Percentiles rank a stretch among this genome's conserved stretches.
Conservation (phyloP, 2,329 filamentous ascomycete species). For the Tothia fuscella region DNA sequence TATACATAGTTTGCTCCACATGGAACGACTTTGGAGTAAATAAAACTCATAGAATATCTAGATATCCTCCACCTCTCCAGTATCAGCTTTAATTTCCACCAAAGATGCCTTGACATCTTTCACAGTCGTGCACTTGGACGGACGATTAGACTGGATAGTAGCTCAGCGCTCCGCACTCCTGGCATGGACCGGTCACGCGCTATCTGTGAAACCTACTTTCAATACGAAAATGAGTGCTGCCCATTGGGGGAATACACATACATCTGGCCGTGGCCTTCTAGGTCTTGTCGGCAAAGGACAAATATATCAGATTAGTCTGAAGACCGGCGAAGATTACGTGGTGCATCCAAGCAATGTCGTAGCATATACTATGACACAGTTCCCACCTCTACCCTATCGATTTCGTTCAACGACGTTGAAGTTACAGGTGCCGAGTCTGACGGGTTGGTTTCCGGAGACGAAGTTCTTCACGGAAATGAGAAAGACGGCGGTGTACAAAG, state of each 20-base stretch:
- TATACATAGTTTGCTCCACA: constrained; percentile 18
- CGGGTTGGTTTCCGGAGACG: constrained; percentile 52
- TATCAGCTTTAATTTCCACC: constrained; percentile 79
- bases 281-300: constrained; percentile 80
- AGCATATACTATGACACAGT: constrained; percentile 69
- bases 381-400: constrained; percentile 70
- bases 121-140: constrained; percentile 78
- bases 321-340: constrained; percentile 76
- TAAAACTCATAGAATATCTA: constrained; percentile 22
- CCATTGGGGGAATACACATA: constrained; percentile 81
- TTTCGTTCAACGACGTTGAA: constrained; percentile 65
- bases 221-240: constrained; percentile 63
- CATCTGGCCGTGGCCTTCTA: constrained; percentile 78
- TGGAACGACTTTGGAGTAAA: neutral
- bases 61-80: constrained; percentile 74
- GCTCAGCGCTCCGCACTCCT: constrained; percentile 76
- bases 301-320: constrained; percentile 73
- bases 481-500: constrained; percentile 60
- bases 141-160: constrained; percentile 90
- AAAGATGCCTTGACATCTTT: constrained; percentile 81
- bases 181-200: constrained; percentile 91
- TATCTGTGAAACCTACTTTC: constrained; percentile 62
- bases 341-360: constrained; percentile 73
- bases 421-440: constrained; percentile 66
- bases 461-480: constrained; percentile 64